These are phyloP conservation scores for Digitaria exilis DNA, from an alignment of 202 grass and related monocot species.

Conservation along the genomic window DNA sequence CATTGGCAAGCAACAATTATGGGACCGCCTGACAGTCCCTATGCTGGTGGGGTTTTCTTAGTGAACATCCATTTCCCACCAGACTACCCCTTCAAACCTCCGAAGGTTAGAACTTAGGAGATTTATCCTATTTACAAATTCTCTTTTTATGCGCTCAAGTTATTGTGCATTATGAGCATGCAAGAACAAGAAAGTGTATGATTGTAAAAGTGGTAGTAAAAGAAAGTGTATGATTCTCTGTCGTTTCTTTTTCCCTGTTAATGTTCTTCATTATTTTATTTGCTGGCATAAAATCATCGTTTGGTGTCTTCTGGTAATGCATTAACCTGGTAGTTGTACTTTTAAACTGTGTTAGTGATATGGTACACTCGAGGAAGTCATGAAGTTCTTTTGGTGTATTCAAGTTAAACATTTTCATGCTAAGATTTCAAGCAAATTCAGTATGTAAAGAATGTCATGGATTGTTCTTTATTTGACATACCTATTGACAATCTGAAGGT, in stretches of 20 bases:
- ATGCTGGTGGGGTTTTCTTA: constrained; percentile 78
- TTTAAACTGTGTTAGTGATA: constrained; percentile 7
- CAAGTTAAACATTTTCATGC: not conserved
- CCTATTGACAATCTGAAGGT: not conserved
- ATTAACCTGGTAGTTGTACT: not conserved
- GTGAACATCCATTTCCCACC: constrained; percentile 89
- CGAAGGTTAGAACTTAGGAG: constrained; percentile 45
- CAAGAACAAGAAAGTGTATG: not conserved
- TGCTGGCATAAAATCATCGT: not conserved
- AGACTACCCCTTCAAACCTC: constrained; percentile 85
- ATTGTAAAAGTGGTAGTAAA: too few species aligned
- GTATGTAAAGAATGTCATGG: not conserved
- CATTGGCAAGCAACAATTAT: constrained; percentile 89
- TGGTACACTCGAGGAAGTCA: not conserved
- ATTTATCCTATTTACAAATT: not conserved
- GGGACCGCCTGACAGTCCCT: constrained; percentile 83
- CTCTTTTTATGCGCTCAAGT: not conserved
- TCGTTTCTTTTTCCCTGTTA: not conserved
- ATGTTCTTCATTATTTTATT: not conserved
- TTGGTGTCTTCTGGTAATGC: not conserved
- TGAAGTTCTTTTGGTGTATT: not conserved
- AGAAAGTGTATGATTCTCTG: too few species aligned
- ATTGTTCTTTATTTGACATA: not conserved
- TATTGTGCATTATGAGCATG: not conserved
- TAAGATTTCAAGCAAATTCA: not conserved